Evolutionary conservation across 768 basidiomycete genomes (phyloP), one percentile per base, ranked within the genome.

Genomic region (Collybiopsis confluens): DNA sequence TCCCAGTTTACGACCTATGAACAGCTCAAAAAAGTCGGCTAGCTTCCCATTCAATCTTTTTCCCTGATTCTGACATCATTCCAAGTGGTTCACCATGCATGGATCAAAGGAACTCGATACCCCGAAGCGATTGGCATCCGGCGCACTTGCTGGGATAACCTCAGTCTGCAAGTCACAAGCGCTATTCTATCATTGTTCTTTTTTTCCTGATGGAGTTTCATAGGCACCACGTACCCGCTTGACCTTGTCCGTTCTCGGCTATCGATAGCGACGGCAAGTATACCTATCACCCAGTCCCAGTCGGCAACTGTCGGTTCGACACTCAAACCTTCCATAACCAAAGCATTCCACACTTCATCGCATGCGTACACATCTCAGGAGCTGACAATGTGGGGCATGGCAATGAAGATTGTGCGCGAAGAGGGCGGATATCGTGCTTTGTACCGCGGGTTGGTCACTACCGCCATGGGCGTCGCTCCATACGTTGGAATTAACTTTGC

Each of bases 401-500:
- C 92, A 0, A 68, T 82, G 59, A 92, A 89, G 71, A 90, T 98
- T 45, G 82, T 94, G 72, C 79, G 83, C 24, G 95, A 96, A 62
- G 96, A 98, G 68, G 96, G 96, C 27, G 95, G 95, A 1, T 66
- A 96, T 11, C 78, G 83, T 46, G 96, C 85, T 4, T 71, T 99
- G 45, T 92, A 98, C 66, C 82, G 93, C 30, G 96, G 94, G 0
- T 66, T 95, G 33, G 72, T 89, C 10, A 82, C 93, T 11, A 97
- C 93, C 0, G 86, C 90, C 2, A 75, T 89, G 50, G 92, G 95
- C 2, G 92, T 97, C 37, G 94, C 94, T 15, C 95, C 95, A 3
- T 89, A 89, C 59, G 86, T 89, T 20, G 84, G 92, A 11, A 87
- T 95, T 66, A 97, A 97, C 67, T 97, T 97, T 67, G 90, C 92